Conservation (phyloP, 441 rosid species). For the Croton setiger region DNA sequence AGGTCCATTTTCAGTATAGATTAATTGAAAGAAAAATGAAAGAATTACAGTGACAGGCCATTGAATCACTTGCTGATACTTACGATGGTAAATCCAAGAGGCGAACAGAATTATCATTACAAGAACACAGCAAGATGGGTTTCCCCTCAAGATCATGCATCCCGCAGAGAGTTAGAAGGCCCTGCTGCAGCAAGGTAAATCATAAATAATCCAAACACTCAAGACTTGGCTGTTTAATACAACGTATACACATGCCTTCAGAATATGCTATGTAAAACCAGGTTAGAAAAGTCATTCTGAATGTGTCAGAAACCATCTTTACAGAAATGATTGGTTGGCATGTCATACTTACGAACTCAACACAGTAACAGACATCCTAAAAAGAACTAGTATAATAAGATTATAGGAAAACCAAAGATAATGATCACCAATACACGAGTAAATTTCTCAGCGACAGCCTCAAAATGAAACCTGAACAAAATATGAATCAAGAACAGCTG, state of each 20-base stretch:
- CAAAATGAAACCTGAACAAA: neutral
- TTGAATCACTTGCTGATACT: conserved; percentile 31
- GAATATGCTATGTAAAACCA: neutral
- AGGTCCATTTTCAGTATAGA: neutral
- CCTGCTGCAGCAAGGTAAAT: conserved; percentile 44
- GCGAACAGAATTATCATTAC: conserved; percentile 77
- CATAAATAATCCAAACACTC: neutral
- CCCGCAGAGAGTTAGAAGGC: conserved; percentile 75
- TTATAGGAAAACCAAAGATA: neutral
- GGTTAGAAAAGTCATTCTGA: neutral
- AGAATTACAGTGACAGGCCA: neutral
- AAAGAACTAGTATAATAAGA: neutral
- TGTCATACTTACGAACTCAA: neutral
- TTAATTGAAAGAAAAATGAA: neutral
- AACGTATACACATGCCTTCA: neutral
- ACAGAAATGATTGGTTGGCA: neutral
- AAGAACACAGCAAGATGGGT: conserved; percentile 78
- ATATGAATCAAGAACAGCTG: neutral
- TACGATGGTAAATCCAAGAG: conserved; percentile 94
- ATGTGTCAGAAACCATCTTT: neutral
- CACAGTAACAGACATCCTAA: neutral
- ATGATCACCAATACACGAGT: neutral
- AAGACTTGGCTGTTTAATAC: neutral
- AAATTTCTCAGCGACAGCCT: neutral
- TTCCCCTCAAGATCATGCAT: conserved; percentile 85